Evolutionary conservation across 768 basidiomycete genomes (phyloP).

Genomic region (Pulveroboletus sp.): DNA sequence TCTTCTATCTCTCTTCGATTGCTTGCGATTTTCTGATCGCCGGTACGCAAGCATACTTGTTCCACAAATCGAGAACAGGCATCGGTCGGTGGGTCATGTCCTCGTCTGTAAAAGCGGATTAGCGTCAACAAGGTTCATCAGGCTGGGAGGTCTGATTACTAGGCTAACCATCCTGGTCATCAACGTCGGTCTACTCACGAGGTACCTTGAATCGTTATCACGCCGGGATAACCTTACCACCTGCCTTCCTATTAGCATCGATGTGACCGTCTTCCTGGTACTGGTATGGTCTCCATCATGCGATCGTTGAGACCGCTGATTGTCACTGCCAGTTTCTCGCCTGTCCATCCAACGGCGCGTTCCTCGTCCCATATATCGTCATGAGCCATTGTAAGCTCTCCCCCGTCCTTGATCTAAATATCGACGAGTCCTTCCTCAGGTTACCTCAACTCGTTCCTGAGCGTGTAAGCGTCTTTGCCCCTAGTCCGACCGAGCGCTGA

Average conservation of each 20-base stretch:
- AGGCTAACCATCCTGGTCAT: constrained; percentile 32
- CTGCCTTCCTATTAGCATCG: constrained; percentile 20
- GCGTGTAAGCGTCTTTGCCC: constrained; percentile 26
- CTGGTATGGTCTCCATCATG: constrained; percentile 10
- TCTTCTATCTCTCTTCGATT: constrained; percentile 33
- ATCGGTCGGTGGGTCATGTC: constrained; percentile 25
- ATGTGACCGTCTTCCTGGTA: constrained; percentile 27
- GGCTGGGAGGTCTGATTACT: constrained; percentile 32
- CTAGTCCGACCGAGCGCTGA: neutral
- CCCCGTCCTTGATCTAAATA: neutral
- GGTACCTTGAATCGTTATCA: constrained; percentile 15
- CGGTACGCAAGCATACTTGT: constrained; percentile 32
- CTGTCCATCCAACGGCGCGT: constrained; percentile 35
- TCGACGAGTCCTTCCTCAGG: constrained; percentile 13
- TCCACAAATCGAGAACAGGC: constrained; percentile 29
- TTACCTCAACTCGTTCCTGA: constrained; percentile 38
- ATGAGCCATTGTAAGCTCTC: constrained; percentile 34
- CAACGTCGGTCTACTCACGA: constrained; percentile 35
- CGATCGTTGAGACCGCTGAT: constrained; percentile 1
- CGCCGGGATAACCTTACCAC: neutral
- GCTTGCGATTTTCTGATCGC: constrained; percentile 35
- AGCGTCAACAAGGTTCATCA: neutral
- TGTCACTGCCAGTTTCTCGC: constrained; percentile 25
- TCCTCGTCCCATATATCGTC: constrained; percentile 36
- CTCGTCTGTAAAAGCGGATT: neutral